Evolutionary conservation across 768 basidiomycete species (phyloP).

Genomic region (Lepiota subincarnata): DNA sequence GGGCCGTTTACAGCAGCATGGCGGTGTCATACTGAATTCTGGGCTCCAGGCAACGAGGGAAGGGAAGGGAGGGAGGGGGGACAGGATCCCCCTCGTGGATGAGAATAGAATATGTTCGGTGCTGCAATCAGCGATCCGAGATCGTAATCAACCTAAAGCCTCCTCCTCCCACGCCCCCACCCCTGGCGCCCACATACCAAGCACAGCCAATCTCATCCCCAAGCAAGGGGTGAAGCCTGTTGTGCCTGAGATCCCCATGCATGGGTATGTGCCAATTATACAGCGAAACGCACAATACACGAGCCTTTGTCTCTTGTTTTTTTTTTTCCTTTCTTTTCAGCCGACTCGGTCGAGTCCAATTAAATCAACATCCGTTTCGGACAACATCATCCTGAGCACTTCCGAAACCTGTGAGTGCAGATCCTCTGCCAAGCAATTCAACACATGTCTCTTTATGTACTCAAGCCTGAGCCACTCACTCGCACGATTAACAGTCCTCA

Average conservation of each 20-base stretch:
- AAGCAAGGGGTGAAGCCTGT: neutral
- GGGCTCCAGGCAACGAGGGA: neutral
- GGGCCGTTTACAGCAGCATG: neutral
- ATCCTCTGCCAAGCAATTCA: constrained; percentile 35
- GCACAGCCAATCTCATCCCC: neutral
- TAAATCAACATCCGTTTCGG: constrained; percentile 38
- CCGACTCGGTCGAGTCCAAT: neutral
- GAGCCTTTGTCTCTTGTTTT: too few species aligned
- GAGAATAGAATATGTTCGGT: constrained; percentile 3
- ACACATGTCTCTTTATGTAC: neutral
- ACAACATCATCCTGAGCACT: constrained; percentile 52
- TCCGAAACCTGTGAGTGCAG: constrained; percentile 60
- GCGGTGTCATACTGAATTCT: neutral
- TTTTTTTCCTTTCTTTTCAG: too few species aligned
- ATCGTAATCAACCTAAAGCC: neutral
- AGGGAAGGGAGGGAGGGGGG: neutral
- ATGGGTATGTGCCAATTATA: too few species aligned
- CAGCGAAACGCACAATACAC: too few species aligned
- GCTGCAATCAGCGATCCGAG: constrained; percentile 9
- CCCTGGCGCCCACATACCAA: neutral
- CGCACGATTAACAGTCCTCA: constrained; percentile 65
- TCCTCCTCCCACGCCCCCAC: neutral
- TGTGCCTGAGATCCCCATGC: neutral
- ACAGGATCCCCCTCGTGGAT: neutral
- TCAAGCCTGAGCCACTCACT: constrained; percentile 46